phyloP scores from a whole-genome alignment of 306 rosid genomes.

The Arachis hypogaea region DNA sequence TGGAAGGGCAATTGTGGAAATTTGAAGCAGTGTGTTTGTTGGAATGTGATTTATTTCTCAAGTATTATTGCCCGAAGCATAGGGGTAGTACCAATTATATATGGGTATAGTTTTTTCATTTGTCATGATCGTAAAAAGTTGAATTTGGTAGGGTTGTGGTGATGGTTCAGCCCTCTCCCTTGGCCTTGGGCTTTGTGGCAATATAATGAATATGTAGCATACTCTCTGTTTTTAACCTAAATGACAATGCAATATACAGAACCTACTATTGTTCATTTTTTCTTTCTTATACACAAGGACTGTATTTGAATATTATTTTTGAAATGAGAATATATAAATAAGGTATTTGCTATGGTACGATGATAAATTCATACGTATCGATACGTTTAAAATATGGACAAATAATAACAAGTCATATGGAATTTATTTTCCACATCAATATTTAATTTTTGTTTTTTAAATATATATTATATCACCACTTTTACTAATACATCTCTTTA shows the following conservation, averaged over 20 bases:
- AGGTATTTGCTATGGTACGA: too few species aligned
- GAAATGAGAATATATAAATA: too few species aligned
- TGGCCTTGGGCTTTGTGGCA: constrained; percentile 30
- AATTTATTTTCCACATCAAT: too few species aligned
- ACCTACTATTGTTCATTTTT: constrained; percentile 9
- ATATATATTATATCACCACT: too few species aligned
- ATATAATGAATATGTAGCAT: constrained; percentile 36
- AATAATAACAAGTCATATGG: too few species aligned
- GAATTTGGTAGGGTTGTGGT: background rate
- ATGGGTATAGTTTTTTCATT: constrained; percentile 11
- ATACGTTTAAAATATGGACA: too few species aligned
- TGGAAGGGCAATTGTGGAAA: constrained; percentile 43
- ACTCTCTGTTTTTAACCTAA: constrained; percentile 42
- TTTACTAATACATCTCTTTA: too few species aligned
- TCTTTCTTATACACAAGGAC: background rate
- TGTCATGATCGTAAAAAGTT: constrained; percentile 25
- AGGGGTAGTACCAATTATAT: background rate
- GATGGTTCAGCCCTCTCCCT: constrained; percentile 10
- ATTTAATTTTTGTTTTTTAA: too few species aligned
- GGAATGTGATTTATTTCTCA: constrained; percentile 19
- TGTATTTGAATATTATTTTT: background rate
- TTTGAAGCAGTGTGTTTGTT: constrained; percentile 3
- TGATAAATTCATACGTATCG: too few species aligned
- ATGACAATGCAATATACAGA: constrained; percentile 26
- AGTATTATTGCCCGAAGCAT: background rate